phyloP scores from a whole-genome alignment of 148 eudicot genomes.

The Camellia lanceoleosa region DNA sequence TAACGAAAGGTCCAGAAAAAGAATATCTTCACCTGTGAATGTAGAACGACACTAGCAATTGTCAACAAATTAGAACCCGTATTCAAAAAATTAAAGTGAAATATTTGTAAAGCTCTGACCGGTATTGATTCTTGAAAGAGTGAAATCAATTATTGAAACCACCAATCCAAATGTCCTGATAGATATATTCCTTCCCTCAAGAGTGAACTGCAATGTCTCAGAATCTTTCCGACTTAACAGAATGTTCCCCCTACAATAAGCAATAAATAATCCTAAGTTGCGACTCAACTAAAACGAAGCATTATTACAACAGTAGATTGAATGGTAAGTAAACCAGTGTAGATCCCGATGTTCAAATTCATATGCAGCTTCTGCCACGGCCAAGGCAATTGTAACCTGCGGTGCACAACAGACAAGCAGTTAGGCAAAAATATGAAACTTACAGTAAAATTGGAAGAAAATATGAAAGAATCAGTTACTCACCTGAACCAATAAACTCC shows the following conservation, averaged over 20 bases:
- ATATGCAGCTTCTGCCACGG: conserved; percentile 92
- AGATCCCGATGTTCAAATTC: conserved; percentile 97
- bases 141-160: conserved; percentile 86
- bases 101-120: conserved; percentile 35
- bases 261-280: background rate
- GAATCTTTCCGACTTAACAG: conserved; percentile 70
- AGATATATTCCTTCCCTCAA: conserved; percentile 54
- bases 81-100: background rate
- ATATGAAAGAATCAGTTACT: background rate
- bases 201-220: conserved; percentile 46
- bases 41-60: conserved; percentile 9
- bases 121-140: conserved; percentile 90
- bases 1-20: conserved; percentile 76
- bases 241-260: conserved; percentile 73
- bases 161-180: conserved; percentile 63
- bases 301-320: conserved; percentile 10
- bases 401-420: conserved; percentile 15
- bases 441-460: background rate
- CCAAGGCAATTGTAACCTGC: conserved; percentile 83
- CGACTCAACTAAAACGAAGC: background rate
- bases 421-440: background rate
- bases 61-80: conserved; percentile 14
- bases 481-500: conserved; percentile 81
- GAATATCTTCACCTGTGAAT: conserved; percentile 71
- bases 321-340: conserved; percentile 60